Evolutionary conservation across 2,329 filamentous ascomycete genomes (phyloP).

Genomic region (Cordyceps tenuipes): DNA sequence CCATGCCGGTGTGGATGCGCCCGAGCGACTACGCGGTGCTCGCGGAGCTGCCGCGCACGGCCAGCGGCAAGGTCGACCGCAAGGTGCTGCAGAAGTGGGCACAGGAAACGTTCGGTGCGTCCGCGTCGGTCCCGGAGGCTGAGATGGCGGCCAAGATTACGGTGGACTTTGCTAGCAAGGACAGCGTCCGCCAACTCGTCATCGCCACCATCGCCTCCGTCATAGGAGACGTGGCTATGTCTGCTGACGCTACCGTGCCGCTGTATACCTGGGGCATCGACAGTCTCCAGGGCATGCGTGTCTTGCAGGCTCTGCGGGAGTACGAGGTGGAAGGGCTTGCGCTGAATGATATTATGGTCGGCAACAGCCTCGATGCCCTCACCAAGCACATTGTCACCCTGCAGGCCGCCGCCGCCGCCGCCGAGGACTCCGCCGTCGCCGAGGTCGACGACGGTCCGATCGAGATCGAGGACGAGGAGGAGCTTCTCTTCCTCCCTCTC

Average conservation of each 20-base stretch:
- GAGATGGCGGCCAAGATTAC: background rate
- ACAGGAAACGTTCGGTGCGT: background rate
- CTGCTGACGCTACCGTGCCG: background rate
- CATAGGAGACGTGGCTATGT: slow-evolving; percentile 1
- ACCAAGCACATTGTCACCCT: slow-evolving; percentile 3
- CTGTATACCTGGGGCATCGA: slow-evolving; percentile 11
- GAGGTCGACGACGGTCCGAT: slow-evolving; percentile 6
- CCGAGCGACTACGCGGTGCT: slow-evolving; percentile 8
- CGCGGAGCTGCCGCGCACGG: slow-evolving; percentile 11
- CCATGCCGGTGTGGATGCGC: slow-evolving; percentile 9
- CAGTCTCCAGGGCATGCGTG: slow-evolving; percentile 8
- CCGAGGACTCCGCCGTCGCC: background rate
- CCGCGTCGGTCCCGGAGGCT: background rate
- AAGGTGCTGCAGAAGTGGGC: slow-evolving; percentile 9
- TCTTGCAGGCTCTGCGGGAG: slow-evolving; percentile 4
- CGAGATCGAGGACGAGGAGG: slow-evolving; percentile 12
- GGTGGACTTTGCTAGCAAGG: slow-evolving; percentile 2
- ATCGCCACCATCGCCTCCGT: background rate
- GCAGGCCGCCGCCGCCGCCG: background rate
- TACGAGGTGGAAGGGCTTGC: slow-evolving; percentile 5
- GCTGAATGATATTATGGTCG: slow-evolving; percentile 7
- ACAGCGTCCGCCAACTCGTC: slow-evolving; percentile 6
- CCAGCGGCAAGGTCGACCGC: slow-evolving; percentile 12
- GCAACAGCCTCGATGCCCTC: slow-evolving; percentile 7
- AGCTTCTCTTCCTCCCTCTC: slow-evolving; percentile 2